Base-by-base conservation (phyloP, 352 stramenopile genomes). In the Blastocystis sp. region DNA sequence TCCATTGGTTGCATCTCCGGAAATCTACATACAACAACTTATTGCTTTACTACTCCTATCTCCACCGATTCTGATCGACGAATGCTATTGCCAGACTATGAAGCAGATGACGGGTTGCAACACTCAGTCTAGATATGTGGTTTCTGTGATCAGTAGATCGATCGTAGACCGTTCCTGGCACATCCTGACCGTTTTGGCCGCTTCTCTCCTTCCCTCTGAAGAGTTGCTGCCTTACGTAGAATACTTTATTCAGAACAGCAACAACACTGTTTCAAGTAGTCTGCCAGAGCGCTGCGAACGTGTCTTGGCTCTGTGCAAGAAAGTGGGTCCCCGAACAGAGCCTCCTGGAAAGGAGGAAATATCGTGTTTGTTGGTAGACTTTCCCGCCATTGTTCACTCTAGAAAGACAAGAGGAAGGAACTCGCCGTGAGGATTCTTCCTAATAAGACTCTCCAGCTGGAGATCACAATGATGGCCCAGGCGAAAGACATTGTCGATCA, bases 101-200 rank as follows among this genome's bases (percentile, higher is more conserved):
- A 81, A 81, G 47, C 70, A 81, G 20, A 81, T 81, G 70, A 81
- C 70, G 9, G 26, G 56, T 18, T 81, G 70, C 50, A n/a, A 66
- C 9, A 81, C 47, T 5, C 70, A 81, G 70, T 81, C 34, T 8
- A 13, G 20, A 24, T 24, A 45, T 26, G n/a, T 18, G 7, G 26
- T 13, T 6, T 26, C 6, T 59, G 34, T 45, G 16, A 65, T 41
- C 18, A 11, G 1, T 63, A 81, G 70, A 37, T 37, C 24, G 16
- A 65, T 81, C 30, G 50, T 81, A 7, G 70, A 81, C 47, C 54
- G 34, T 39, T 16, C 70, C 3, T 81, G 70, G 70, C n/a, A 81
- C 11, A 50, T 81, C 26, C 34, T 81, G 18, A 50, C 34, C 0
- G 13, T 81, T 18, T 53, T 81, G 47, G 41, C 34, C 0, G 13